Base-by-base conservation (phyloP, 306 rosid species). In the Arachis stenosperma region DNA sequence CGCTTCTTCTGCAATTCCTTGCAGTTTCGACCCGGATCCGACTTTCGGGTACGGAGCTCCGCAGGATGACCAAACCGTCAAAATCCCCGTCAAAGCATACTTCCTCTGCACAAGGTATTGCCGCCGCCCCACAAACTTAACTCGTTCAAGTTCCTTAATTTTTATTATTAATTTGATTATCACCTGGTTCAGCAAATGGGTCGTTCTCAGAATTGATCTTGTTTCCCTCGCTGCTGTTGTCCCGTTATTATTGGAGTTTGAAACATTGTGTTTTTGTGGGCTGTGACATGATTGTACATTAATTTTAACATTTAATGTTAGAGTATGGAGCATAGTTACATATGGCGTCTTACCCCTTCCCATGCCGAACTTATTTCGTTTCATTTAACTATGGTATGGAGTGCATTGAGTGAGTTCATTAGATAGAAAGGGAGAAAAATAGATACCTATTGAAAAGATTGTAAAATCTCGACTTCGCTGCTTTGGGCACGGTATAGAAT, bases 91-190 rank as follows among this genome's bases (percentile, higher is more conserved):
- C 67, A 94, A 94, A 73, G 97, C 97, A 3, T 94, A 74, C 73
- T 94, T 94, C 71, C 92, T 94, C 9, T 94, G 89, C 56, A 94
- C 98, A 76, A 94, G 97, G 97, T 91, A 33, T 76, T 22, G 83
- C 64, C 53, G 41, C 5, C 39, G n/a, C 10, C 17, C 47, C 52
- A 3, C 29, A 4, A 11, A 47, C 10, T 13, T 13, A 10, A 2
- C 44, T 54, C 12, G 2, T 67, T 22, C 62, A 61, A 43, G 48
- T 79, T 74, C 5, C 42, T 46, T 65, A 29, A 67, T 75, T 73
- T 82, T 4, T 14, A 27, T 53, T 36, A 2, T 61, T 69, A 60
- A 54, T 54, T 64, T 54, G 11, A 6, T 76, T 69, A 1, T 69
- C 67, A 2, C 9, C 27, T 48, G 3, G 1, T 64, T 80, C 3